Conservation (phyloP, 1,139 yeast genomes). For the Candida sanyaensis region DNA sequence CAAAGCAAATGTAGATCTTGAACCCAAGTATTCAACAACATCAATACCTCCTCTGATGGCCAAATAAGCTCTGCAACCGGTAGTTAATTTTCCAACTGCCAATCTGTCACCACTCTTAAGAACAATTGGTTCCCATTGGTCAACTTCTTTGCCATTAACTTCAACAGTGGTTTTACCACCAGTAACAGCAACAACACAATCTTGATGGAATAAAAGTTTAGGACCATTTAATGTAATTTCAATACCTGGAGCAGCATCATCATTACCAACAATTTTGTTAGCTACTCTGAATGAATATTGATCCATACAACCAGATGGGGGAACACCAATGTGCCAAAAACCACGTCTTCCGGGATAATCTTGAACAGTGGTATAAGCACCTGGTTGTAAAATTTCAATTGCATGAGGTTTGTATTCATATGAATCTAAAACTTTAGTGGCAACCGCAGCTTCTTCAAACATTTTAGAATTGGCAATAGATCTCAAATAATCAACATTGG, state of each 20-base stretch:
- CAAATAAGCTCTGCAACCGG: slow-evolving; percentile 88
- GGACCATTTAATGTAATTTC: slow-evolving; percentile 92
- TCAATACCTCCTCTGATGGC: slow-evolving; percentile 93
- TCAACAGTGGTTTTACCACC: slow-evolving; percentile 78
- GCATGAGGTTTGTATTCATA: slow-evolving; percentile 80
- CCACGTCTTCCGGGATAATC: slow-evolving; percentile 93
- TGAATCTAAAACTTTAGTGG: slow-evolving; percentile 85
- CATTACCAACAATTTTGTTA: slow-evolving; percentile 87
- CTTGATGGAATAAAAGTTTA: slow-evolving; percentile 77
- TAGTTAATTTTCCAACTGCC: slow-evolving; percentile 72
- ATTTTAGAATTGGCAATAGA: slow-evolving; percentile 80
- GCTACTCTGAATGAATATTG: slow-evolving; percentile 86
- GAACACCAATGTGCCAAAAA: slow-evolving; percentile 91
- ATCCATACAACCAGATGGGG: slow-evolving; percentile 99
- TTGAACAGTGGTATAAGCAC: slow-evolving; percentile 94
- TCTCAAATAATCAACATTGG: slow-evolving; percentile 87
- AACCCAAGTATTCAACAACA: slow-evolving; percentile 90
- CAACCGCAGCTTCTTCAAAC: slow-evolving; percentile 82
- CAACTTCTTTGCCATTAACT: slow-evolving; percentile 58
- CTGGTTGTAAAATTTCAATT: slow-evolving; percentile 80
- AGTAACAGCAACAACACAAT: slow-evolving; percentile 73
- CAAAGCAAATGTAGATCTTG: slow-evolving; percentile 94
- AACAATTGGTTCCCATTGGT: slow-evolving; percentile 67
- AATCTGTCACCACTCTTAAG: slow-evolving; percentile 76
- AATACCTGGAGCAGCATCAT: slow-evolving; percentile 78